Evolutionary conservation across 768 basidiomycete genomes (phyloP), one percentile per base, ranked within the genome.

Genomic region (Leucogyrophana mollusca): DNA sequence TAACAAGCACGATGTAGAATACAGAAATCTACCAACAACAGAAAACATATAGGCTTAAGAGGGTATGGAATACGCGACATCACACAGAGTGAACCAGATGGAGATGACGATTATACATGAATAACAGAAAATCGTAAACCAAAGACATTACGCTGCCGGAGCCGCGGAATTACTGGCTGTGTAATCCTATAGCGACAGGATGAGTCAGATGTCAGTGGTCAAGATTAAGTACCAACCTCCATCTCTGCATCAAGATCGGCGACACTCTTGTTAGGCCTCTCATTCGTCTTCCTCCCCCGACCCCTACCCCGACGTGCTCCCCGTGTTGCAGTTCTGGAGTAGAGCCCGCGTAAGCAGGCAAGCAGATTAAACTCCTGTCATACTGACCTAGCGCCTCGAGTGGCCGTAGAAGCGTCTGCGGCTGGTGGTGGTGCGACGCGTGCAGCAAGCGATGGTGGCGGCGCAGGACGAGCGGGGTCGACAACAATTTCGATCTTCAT

Each of bases 401-500:
- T 47, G 20, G 52, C 64, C 43, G 63, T 13, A 30, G 13, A 6
- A 34, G 72, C 59, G 8, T 68, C 72, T 35, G 73, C 67, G 14
- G 70, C 67, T 11, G 80, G 69, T 3, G 82, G 79, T 27, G 92
- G 90, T 3, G 90, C 89, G 27, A 99, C 90, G 43, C 96, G 90
- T 20, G 88, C 80, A 14, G 82, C 82, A 53, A 99, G 76, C 4
- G 89, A 77, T 16, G 73, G 73, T 9, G 73, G 66, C 9, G 79
- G 68, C 5, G 80, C 75, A n/a, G 85, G 72, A 34, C 79, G 77
- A 36, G 84, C 77, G 10, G 91, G 91, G 72, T 95, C 91, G 64
- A 95, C 79, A 36, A 98, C 83, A 55, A 98, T 91, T 77, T 99
- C 95, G 52, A 98, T 94, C 78, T 94, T 95, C 94, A 98, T 96